Percentiles rank a stretch among this genome's conserved stretches.
Conservation (phyloP, 352 stramenopile genomes). For the Phytophthora multivora region DNA sequence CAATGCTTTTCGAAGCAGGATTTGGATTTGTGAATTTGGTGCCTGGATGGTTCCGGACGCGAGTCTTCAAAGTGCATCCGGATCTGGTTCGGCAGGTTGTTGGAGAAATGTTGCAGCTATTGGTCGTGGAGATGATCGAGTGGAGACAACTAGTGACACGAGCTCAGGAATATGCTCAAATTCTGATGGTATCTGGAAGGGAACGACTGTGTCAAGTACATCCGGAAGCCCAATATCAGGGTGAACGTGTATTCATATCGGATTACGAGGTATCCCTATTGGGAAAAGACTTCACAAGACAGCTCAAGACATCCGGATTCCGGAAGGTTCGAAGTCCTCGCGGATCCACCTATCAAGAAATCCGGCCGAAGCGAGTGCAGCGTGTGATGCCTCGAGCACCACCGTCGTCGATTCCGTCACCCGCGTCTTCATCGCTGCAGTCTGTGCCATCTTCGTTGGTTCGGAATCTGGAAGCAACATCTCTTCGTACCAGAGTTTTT, state of each 20-base stretch:
- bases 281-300: not conserved
- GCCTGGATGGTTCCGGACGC: not conserved
- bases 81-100: not conserved
- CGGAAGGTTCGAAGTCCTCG: not conserved
- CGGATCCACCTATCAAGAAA: not conserved
- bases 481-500: not conserved
- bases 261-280: not conserved
- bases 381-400: not conserved
- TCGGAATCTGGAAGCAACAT: not conserved
- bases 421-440: too few relatives aligned
- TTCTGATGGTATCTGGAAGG: not conserved
- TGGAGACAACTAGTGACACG: not conserved
- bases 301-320: not conserved
- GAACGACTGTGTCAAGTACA: not conserved
- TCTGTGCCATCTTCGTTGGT: not conserved
- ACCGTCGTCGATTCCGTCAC: not conserved
- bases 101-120: not conserved
- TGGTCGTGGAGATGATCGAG: not conserved
- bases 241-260: not conserved
- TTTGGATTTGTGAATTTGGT: not conserved
- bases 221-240: not conserved
- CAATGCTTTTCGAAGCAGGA: not conserved
- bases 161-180: not conserved
- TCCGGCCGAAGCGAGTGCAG: not conserved
- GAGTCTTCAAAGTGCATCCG: not conserved